Percentiles rank a stretch among this genome's conserved stretches.
These are phyloP conservation scores for Leccinum rimulosum DNA, from an alignment of 768 basidiomycete species.

Conservation along the genomic window DNA sequence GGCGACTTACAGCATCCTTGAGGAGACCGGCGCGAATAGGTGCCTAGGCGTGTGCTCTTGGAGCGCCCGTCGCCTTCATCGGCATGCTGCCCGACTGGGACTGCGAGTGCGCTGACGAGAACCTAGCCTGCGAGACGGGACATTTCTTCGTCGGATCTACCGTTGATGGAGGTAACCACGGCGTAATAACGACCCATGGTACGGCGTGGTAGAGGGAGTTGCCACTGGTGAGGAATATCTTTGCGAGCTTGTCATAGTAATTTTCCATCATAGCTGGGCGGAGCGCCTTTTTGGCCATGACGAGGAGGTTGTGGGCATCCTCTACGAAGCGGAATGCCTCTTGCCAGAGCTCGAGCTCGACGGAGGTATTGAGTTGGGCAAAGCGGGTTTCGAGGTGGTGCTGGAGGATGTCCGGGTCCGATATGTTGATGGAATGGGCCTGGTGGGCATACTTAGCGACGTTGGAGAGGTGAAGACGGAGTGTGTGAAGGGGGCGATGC, in stretches of 20 bases:
- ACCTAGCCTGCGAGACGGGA: conserved; percentile 60
- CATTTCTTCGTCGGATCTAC: conserved; percentile 66
- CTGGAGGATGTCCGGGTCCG: no score
- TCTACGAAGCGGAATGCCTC: conserved; percentile 98
- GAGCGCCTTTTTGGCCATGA: conserved; percentile 89
- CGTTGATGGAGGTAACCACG: conserved; percentile 67
- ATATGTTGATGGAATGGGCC: no score
- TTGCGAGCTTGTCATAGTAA: conserved; percentile 84
- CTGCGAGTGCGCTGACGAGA: conserved; percentile 66
- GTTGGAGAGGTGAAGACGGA: no score
- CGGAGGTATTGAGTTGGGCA: conserved; percentile 92
- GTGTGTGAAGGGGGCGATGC: no score
- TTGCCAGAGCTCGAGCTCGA: conserved; percentile 98
- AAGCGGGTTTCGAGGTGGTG: conserved; percentile 38
- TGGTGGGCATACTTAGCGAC: no score
- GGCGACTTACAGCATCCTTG: conserved; percentile 60
- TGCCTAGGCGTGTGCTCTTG: conserved; percentile 64
- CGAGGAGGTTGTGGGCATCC: conserved; percentile 94
- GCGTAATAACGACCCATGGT: conserved; percentile 51
- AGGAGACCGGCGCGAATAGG: conserved; percentile 75
- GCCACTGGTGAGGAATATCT: conserved; percentile 93
- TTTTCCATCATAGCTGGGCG: conserved; percentile 97
- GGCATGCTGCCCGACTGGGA: conserved; percentile 72
- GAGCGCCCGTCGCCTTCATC: conserved; percentile 40
- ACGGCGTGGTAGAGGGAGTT: conserved; percentile 96